phyloP scores from a whole-genome alignment of 768 basidiomycete species.

The Boletus pseudo-olivaceus region DNA sequence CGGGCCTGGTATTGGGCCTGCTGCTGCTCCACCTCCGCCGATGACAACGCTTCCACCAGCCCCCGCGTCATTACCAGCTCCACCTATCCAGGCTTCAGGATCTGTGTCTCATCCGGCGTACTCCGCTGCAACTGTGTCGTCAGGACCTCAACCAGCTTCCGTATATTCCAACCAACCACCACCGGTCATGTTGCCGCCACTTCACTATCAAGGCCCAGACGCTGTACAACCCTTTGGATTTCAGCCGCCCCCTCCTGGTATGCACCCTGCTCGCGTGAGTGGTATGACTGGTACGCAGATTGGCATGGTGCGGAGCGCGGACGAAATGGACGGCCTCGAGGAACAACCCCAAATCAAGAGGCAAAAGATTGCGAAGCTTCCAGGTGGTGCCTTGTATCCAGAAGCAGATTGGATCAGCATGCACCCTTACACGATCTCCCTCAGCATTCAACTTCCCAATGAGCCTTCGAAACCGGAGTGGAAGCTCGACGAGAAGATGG shows the following conservation, averaged over 20 bases:
- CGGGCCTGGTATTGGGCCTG: conserved; percentile 84
- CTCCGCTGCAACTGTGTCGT: conserved; percentile 82
- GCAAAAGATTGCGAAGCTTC: conserved; percentile 80
- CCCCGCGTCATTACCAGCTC: conserved; percentile 70
- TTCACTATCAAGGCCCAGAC: conserved; percentile 80
- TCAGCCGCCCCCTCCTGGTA: conserved; percentile 63
- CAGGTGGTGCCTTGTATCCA: conserved; percentile 79
- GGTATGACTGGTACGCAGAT: conserved; percentile 56
- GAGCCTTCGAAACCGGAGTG: conserved; percentile 86
- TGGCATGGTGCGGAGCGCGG: conserved; percentile 75
- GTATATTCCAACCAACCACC: conserved; percentile 52
- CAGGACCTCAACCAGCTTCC: conserved; percentile 88
- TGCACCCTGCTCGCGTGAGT: conserved; percentile 68
- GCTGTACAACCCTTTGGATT: conserved; percentile 77
- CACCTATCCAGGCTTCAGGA: conserved; percentile 48
- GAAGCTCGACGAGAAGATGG: conserved; percentile 81
- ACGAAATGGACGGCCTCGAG: conserved; percentile 74
- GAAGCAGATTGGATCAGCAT: conserved; percentile 88
- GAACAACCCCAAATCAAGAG: conserved; percentile 82
- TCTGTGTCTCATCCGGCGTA: conserved; percentile 50
- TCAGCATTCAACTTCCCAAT: conserved; percentile 79
- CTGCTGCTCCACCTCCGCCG: conserved; percentile 61
- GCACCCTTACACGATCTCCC: conserved; percentile 88
- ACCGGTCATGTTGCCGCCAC: conserved; percentile 80
- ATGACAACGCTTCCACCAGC: conserved; percentile 64